Conservation (phyloP, 164 flowering plant species). For the Nelumbo lutea region DNA sequence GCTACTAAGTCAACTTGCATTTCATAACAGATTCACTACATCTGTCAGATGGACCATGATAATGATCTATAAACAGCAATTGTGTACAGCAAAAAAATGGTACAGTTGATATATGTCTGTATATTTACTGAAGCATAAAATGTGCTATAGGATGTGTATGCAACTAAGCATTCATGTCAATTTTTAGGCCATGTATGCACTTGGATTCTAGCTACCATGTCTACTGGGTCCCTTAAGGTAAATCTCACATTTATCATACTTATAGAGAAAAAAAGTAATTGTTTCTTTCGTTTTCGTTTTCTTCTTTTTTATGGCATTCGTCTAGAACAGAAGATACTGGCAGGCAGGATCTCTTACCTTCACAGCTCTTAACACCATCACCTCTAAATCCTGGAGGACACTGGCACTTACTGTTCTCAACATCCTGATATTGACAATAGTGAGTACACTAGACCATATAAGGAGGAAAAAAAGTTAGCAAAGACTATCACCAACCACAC, state of each 20-base stretch:
- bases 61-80: background rate
- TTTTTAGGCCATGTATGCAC: background rate
- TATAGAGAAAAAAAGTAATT: background rate
- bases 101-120: background rate
- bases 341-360: conserved; percentile 37
- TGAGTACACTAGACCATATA: conserved; percentile 2
- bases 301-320: background rate
- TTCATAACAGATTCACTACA: background rate
- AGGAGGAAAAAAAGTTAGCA: background rate
- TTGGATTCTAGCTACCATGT: background rate
- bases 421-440: conserved; percentile 37
- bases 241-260: background rate
- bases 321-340: background rate
- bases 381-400: conserved; percentile 90
- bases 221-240: background rate
- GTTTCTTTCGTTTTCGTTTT: background rate
- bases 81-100: background rate
- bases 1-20: background rate
- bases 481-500: conserved; percentile 45
- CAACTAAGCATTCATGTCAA: background rate
- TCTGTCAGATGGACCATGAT: background rate
- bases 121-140: background rate
- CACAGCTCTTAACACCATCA: conserved; percentile 79
- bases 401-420: conserved; percentile 47
- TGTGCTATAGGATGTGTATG: background rate